Conservation (phyloP, 768 basidiomycete genomes). For the Dendrothele bispora region DNA sequence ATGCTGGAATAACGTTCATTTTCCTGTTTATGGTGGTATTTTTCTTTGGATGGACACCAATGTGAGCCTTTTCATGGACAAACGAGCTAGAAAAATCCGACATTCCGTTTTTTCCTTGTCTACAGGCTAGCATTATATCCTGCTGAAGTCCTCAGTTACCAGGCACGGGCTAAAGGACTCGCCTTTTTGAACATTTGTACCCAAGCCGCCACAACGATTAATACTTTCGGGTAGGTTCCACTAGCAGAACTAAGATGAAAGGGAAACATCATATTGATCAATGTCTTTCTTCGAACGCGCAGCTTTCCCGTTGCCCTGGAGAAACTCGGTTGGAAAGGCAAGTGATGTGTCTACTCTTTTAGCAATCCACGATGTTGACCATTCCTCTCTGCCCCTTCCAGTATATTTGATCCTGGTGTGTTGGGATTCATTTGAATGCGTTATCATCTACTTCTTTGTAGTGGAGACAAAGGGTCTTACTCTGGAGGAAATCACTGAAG, state of each 20-base stretch:
- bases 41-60: slow-evolving; percentile 57
- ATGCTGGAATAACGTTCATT: slow-evolving; percentile 53
- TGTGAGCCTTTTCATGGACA: too few species aligned
- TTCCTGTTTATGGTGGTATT: slow-evolving; percentile 53
- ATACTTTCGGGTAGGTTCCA: slow-evolving; percentile 46
- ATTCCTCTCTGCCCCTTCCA: background rate
- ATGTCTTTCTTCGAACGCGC: too few species aligned
- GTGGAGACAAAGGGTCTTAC: slow-evolving; percentile 52
- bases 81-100: background rate
- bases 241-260: background rate
- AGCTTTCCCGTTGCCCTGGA: slow-evolving; percentile 49
- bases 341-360: slow-evolving; percentile 24
- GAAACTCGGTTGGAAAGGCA: slow-evolving; percentile 48
- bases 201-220: slow-evolving; percentile 44
- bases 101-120: slow-evolving; percentile 2
- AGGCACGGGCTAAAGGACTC: slow-evolving; percentile 52
- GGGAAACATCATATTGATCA: too few species aligned
- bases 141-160: slow-evolving; percentile 50
- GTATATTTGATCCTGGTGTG: too few species aligned
- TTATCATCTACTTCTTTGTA: background rate
- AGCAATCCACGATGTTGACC: slow-evolving; percentile 40
- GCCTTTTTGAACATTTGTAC: too few species aligned
- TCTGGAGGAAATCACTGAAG: slow-evolving; percentile 49
- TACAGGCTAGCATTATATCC: slow-evolving; percentile 53
- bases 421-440: background rate